A percentile compares a stretch with the other conserved stretches of the same genome.
These are phyloP conservation scores for Actinidia polygama DNA, from an alignment of 179 eudicot species.

Conservation along the genomic window DNA sequence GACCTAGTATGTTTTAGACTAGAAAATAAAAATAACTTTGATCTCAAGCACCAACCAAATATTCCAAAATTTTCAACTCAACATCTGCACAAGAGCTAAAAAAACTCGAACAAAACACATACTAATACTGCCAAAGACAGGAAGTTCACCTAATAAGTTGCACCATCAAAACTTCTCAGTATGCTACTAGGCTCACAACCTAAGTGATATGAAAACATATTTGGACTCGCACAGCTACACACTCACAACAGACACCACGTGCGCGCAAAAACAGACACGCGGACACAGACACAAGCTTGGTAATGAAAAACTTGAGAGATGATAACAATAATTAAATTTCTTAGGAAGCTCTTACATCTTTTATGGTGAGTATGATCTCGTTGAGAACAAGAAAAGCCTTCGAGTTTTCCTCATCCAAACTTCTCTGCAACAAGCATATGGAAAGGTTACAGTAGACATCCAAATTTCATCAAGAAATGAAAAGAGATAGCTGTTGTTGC, in stretches of 20 bases:
- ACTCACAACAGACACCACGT: neutral
- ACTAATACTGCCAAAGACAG: too few species aligned
- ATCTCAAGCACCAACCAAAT: neutral
- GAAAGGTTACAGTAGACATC: neutral
- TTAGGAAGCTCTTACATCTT: constrained; percentile 69
- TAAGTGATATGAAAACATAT: neutral
- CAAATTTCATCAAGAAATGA: neutral
- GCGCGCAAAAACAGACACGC: too few species aligned
- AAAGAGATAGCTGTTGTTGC: neutral
- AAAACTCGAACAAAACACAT: too few species aligned
- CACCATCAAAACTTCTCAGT: too few species aligned
- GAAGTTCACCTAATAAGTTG: too few species aligned
- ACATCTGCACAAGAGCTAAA: too few species aligned
- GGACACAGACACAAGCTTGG: too few species aligned
- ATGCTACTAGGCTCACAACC: too few species aligned
- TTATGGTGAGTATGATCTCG: constrained; percentile 75
- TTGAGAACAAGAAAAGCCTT: constrained; percentile 84
- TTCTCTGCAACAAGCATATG: constrained; percentile 44
- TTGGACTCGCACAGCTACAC: too few species aligned
- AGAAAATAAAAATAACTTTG: constrained; percentile 3
- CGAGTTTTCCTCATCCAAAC: constrained; percentile 66
- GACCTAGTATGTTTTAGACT: neutral
- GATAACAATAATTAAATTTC: neutral
- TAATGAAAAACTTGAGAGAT: constrained; percentile 1
- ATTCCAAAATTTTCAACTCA: neutral